These are phyloP conservation scores for Populus trichocarpa DNA, from an alignment of 441 rosid species.

Conservation along the genomic window DNA sequence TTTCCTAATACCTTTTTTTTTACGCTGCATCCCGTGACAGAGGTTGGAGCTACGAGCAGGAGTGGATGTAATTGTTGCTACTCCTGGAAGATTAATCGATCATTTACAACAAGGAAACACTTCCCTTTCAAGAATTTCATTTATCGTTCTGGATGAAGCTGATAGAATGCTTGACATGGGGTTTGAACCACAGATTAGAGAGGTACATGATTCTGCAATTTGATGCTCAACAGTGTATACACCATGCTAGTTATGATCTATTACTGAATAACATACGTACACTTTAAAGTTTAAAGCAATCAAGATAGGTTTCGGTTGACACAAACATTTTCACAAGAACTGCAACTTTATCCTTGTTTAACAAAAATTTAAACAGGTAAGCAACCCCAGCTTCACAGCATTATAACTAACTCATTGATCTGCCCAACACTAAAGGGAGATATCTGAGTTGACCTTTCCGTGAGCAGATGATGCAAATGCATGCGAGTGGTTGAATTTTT, in stretches of 20 bases:
- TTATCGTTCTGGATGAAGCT: constrained; percentile 86
- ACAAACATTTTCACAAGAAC: background rate
- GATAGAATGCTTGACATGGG: constrained; percentile 97
- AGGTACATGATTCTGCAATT: constrained; percentile 24
- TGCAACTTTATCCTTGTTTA: background rate
- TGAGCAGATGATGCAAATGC: background rate
- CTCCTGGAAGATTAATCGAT: constrained; percentile 91
- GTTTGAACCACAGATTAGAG: constrained; percentile 86
- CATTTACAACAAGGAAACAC: constrained; percentile 79
- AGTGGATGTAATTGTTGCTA: constrained; percentile 84
- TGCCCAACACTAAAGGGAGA: background rate
- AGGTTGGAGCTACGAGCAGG: constrained; percentile 72
- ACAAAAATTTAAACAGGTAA: background rate
- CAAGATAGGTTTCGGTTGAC: background rate
- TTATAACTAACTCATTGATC: background rate
- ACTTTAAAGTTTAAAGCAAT: background rate
- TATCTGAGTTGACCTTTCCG: background rate
- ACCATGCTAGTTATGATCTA: background rate
- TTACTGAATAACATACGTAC: background rate
- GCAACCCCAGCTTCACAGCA: background rate
- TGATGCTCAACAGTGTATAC: background rate
- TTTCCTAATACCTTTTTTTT: constrained; percentile 37
- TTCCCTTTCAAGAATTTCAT: constrained; percentile 67
- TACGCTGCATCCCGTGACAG: constrained; percentile 64
- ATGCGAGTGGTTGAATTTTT: background rate